These are phyloP conservation scores for Backusella tarrabulga DNA, from an alignment of 192 early-diverging fungal genomes.

Conservation along the genomic window DNA sequence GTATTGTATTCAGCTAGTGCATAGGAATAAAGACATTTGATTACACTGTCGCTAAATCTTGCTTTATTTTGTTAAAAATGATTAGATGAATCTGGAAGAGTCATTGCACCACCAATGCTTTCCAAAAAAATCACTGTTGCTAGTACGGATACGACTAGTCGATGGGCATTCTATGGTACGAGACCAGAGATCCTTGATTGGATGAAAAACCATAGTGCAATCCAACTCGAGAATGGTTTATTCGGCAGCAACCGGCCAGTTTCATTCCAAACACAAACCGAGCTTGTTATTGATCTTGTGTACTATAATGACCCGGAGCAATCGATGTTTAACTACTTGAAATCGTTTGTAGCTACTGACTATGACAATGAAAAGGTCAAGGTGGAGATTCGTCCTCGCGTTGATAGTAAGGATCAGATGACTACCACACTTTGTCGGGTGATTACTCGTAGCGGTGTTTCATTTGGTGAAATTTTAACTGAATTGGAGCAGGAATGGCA, in stretches of 20 bases:
- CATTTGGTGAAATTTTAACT: constrained; percentile 38
- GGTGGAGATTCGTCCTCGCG: constrained; percentile 46
- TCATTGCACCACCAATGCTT: constrained; percentile 46
- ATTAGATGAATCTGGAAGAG: constrained; percentile 18
- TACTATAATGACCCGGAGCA: constrained; percentile 46
- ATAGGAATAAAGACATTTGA: background rate
- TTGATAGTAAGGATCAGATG: constrained; percentile 40
- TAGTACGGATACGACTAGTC: constrained; percentile 35
- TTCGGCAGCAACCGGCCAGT: constrained; percentile 36
- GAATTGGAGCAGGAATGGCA: constrained; percentile 46
- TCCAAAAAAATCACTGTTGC: constrained; percentile 44
- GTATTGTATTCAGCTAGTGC: background rate
- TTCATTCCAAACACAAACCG: constrained; percentile 35
- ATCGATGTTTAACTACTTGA: constrained; percentile 37
- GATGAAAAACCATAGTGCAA: constrained; percentile 28
- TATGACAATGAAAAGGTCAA: constrained; percentile 31
- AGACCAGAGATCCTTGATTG: constrained; percentile 47
- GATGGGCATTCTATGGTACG: constrained; percentile 49
- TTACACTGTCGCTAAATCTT: background rate
- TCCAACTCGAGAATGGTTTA: constrained; percentile 33
- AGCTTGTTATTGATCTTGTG: constrained; percentile 48
- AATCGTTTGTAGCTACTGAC: constrained; percentile 42
- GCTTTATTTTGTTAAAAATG: background rate
- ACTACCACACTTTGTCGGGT: constrained; percentile 39
- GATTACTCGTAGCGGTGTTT: constrained; percentile 41